Conservation (phyloP, 768 basidiomycete species). For the Paxillus involutus region DNA sequence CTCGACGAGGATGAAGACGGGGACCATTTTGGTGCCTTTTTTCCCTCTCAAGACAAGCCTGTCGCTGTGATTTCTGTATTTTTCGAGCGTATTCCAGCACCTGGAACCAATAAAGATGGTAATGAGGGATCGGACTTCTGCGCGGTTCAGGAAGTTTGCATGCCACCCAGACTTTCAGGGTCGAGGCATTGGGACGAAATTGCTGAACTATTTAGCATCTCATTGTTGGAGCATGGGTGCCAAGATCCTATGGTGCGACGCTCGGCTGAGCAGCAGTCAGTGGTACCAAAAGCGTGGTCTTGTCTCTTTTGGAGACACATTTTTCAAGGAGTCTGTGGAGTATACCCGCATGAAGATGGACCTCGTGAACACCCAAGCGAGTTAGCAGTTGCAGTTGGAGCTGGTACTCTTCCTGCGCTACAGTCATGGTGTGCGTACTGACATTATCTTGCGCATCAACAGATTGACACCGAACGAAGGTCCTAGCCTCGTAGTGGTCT, state of each 20-base stretch:
- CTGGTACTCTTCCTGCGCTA: neutral
- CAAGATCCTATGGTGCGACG: slow-evolving; percentile 58
- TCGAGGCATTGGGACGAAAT: slow-evolving; percentile 50
- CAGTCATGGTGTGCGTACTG: neutral
- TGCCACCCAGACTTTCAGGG: slow-evolving; percentile 52
- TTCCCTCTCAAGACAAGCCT: slow-evolving; percentile 34
- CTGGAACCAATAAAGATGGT: slow-evolving; percentile 2
- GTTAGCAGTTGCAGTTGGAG: slow-evolving; percentile 1
- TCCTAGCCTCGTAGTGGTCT: neutral
- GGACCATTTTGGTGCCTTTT: slow-evolving; percentile 57
- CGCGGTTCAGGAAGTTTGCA: slow-evolving; percentile 63
- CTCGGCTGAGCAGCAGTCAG: slow-evolving; percentile 39
- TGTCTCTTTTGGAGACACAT: slow-evolving; percentile 45
- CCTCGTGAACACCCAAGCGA: slow-evolving; percentile 8
- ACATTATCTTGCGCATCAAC: neutral
- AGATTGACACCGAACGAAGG: neutral
- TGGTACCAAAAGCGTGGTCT: slow-evolving; percentile 60
- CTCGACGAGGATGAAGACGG: slow-evolving; percentile 53
- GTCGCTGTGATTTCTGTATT: slow-evolving; percentile 61
- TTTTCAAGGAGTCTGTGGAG: slow-evolving; percentile 54
- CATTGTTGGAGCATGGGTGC: slow-evolving; percentile 42
- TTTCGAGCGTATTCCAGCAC: slow-evolving; percentile 36
- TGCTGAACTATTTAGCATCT: slow-evolving; percentile 41
- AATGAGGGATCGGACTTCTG: slow-evolving; percentile 14
- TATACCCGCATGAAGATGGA: slow-evolving; percentile 55